Evolutionary conservation across 257 asterid species (phyloP), one percentile per base, ranked within the genome.

Genomic region (Cordia subcordata): DNA sequence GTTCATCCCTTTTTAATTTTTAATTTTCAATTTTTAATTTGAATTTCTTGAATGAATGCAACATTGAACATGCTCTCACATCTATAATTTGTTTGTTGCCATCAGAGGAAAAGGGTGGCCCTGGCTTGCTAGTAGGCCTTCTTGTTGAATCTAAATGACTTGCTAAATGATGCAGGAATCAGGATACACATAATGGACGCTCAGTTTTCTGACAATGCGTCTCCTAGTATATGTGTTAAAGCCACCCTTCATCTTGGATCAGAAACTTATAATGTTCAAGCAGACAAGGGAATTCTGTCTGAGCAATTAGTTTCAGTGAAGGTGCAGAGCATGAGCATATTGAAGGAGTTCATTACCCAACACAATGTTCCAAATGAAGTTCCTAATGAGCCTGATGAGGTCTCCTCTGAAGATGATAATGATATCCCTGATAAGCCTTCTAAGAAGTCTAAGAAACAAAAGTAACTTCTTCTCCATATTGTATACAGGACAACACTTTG

Each of bases 301-400:
- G 88, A 88, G 65, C 96, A 92, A 66, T 49, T 92, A 68, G 59
- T 27, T 56, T 77, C 87, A 0, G 81, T 88, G 71, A 92, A 84
- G 77, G 95, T 82, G 76, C 89, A 84, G 76, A 85, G 89, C 85
- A 92, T 92, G 97, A 61, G 63, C 70, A 56, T 92, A 65, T 69
- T 92, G 23, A 92, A 92, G 79, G 95, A 86, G 44, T 92, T 82
- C 75, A 88, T 92, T 55, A 84, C 95, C 8, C 82, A 78, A 72
- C 84, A 92, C 52, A 88, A 86, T 58, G 82, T 81, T 58, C 95
- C 95, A 10, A 82, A 77, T 53, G 96, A 88, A 40, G 94, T 82
- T 55, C 99, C 95, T 40, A 96, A 92, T 63, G 98, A 88, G 27
- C 73, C 79, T 0, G 98, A 91, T 32, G 96, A 84, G 39, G 58